Evolutionary conservation across 352 stramenopile species (phyloP), one percentile per base, ranked within the genome.

Genomic region (Phytophthora citricola): DNA sequence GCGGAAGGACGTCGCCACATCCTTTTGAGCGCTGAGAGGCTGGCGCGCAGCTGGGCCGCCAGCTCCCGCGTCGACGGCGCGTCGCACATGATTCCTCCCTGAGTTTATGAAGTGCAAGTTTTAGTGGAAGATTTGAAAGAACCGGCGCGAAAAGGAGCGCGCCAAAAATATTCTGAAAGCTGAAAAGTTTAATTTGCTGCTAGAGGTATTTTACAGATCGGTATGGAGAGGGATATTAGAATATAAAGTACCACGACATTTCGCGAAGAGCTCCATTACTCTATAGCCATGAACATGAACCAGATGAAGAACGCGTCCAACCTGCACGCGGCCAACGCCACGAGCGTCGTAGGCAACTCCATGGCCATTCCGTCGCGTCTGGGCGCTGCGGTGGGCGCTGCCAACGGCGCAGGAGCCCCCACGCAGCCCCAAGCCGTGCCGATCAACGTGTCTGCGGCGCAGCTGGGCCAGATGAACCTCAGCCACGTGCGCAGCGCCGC

Each of bases 251-350:
- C 14, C 31, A 14, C 31, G 31, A 36, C 31, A 36, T 36, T 36
- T 36, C 9, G 31, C 29, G 29, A 32, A 32, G 29, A 36, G 31
- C 8, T 36, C 31, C 29, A 34, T 34, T 34, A 4, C 29, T 10
- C 31, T 20, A 20, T 20, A 36, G 41, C 48, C 53, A 75, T 75
- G 62, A 75, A 75, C 54, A 65, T 76, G 54, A 73, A 71, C 59
- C 56, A 75, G 50, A 67, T 75, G 58, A 78, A 78, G 58, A 85
- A 83, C 63, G 62, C 79, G 43, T 90, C 82, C 31, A 93, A 93
- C 57, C 74, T 93, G 59, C 85, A 93, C 67, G 85, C 85, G 27
- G 85, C 85, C 50, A 93, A 93, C 75, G 85, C 85, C 40, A 91
- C 83, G 43, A 91, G 80, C 59, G 76, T 92, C 47, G 82, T 94